phyloP scores from a whole-genome alignment of 805 yeast species.

The Hanseniaspora hatyaiensis region DNA sequence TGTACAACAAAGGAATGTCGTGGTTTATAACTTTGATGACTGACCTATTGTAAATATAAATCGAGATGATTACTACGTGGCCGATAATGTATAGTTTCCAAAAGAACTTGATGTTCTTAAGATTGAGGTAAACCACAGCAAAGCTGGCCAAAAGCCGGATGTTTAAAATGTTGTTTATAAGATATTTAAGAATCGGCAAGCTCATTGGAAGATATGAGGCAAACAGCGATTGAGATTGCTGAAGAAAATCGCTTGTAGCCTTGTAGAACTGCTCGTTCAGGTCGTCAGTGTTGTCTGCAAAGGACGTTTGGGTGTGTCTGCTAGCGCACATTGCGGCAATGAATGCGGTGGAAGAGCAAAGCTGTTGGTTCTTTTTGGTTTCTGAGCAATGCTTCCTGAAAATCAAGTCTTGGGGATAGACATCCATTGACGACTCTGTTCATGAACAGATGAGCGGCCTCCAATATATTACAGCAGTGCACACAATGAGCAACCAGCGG shows the following conservation, averaged over 20 bases:
- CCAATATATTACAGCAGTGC: too few species aligned
- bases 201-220: neutral
- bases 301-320: neutral
- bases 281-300: neutral
- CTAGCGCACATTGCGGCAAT: too few species aligned
- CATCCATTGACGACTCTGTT: too few species aligned
- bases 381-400: too few species aligned
- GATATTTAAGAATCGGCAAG: neutral
- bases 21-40: constrained; percentile 7
- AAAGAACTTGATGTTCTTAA: neutral
- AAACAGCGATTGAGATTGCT: neutral
- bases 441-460: too few species aligned
- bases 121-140: neutral
- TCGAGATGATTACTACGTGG: neutral
- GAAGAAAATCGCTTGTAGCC: neutral
- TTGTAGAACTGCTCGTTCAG: neutral
- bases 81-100: neutral
- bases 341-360: too few species aligned
- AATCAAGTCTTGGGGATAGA: too few species aligned
- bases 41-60: constrained; percentile 12
- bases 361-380: too few species aligned
- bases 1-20: constrained; percentile 8
- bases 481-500: too few species aligned
- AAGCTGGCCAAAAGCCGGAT: neutral
- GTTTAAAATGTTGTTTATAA: neutral